These are phyloP conservation scores for Cryptococcus sp. DNA, from an alignment of 1,284 basidiomycete genomes.

Conservation along the genomic window DNA sequence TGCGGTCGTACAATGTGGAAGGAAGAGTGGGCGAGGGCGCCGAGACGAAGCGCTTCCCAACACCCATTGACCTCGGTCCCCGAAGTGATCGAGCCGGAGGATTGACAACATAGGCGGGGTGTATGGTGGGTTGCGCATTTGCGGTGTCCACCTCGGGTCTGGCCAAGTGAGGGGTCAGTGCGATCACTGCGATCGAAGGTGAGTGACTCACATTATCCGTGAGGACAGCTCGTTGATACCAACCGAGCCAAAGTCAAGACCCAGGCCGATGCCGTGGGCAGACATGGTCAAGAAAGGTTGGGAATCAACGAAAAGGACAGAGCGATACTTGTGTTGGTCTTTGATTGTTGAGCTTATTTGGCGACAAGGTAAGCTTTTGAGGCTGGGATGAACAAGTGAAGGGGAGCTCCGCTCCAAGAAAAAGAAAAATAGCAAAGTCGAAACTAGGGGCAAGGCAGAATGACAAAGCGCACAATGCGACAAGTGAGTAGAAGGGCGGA, in stretches of 20 bases:
- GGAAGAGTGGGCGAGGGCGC: slow-evolving; percentile 16
- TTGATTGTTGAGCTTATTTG: no score
- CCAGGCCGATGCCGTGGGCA: background rate
- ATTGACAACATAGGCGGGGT: slow-evolving; percentile 10
- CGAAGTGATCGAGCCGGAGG: slow-evolving; percentile 9
- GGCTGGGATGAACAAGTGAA: no score
- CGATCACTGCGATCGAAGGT: background rate
- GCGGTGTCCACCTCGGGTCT: background rate
- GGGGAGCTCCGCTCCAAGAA: no score
- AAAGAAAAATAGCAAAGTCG: no score
- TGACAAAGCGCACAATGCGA: no score
- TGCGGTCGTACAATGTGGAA: slow-evolving; percentile 18
- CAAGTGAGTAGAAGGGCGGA: no score
- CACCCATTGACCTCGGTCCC: slow-evolving; percentile 21
- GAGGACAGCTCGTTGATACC: background rate
- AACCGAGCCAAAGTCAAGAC: background rate
- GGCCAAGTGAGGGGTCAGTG: background rate
- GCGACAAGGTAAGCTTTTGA: no score
- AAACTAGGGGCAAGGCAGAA: no score
- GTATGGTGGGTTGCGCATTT: background rate
- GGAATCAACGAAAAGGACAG: background rate
- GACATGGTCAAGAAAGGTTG: background rate
- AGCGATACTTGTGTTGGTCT: no score
- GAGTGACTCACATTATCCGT: background rate
- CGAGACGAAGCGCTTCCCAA: slow-evolving; percentile 17